These are phyloP conservation scores for Aureoboletus auriporus DNA, from an alignment of 768 basidiomycete species.

Conservation along the genomic window DNA sequence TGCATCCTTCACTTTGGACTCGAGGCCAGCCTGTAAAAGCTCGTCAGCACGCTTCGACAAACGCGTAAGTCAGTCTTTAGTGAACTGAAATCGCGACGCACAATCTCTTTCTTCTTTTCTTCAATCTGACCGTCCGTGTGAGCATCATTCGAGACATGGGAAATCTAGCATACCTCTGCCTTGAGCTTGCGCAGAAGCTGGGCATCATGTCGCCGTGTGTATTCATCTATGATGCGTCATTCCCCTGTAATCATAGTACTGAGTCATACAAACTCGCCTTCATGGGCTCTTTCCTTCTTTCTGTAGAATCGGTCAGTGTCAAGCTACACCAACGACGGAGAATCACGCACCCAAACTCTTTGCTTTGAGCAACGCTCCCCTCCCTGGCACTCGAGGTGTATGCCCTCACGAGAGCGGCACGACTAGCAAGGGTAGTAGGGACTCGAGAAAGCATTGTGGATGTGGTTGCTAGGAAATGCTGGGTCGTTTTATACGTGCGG, in stretches of 20 bases:
- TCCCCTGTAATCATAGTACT: not conserved
- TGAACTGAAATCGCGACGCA: slow-evolving; percentile 18
- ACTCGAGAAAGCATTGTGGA: slow-evolving; percentile 18
- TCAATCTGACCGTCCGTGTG: slow-evolving; percentile 21
- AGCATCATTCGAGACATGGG: not conserved
- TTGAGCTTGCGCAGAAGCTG: slow-evolving; percentile 57
- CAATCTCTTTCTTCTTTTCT: slow-evolving; percentile 29
- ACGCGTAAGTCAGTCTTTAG: slow-evolving; percentile 9
- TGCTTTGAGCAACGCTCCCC: slow-evolving; percentile 59
- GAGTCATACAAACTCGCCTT: slow-evolving; percentile 36
- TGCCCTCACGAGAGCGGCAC: slow-evolving; percentile 29
- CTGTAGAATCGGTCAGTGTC: slow-evolving; percentile 32
- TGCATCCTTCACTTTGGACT: slow-evolving; percentile 23
- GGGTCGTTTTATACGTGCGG: not conserved
- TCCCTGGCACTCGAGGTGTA: slow-evolving; percentile 43
- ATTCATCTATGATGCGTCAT: slow-evolving; percentile 50
- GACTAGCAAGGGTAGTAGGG: slow-evolving; percentile 22
- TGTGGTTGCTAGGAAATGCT: not conserved
- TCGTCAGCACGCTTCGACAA: slow-evolving; percentile 12
- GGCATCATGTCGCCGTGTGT: slow-evolving; percentile 53
- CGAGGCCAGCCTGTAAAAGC: slow-evolving; percentile 25
- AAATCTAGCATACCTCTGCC: slow-evolving; percentile 40
- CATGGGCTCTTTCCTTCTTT: slow-evolving; percentile 71
- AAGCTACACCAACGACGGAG: not conserved
- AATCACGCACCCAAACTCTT: slow-evolving; percentile 52